Evolutionary conservation across 768 basidiomycete genomes (phyloP).

Genomic region (Panus rudis): DNA sequence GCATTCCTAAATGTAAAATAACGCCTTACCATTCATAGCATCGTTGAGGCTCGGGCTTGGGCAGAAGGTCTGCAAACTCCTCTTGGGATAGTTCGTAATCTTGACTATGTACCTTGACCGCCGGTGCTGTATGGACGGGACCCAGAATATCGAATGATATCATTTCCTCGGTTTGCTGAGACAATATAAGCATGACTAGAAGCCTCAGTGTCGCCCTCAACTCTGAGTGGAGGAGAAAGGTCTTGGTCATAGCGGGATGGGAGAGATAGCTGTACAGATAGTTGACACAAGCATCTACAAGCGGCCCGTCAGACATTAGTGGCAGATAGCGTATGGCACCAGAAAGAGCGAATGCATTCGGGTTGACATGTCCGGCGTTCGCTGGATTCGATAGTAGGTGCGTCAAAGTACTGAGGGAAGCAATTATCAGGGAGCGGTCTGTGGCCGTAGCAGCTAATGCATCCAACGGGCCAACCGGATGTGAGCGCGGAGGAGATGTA

Average conservation of each 20-base stretch:
- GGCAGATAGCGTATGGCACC: slow-evolving; percentile 69
- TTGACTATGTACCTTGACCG: slow-evolving; percentile 34
- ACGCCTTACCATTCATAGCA: slow-evolving; percentile 69
- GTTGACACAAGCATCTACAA: slow-evolving; percentile 67
- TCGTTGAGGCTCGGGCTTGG: slow-evolving; percentile 64
- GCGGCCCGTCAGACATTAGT: slow-evolving; percentile 52
- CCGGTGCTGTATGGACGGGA: slow-evolving; percentile 50
- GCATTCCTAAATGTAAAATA: neutral
- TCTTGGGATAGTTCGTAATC: slow-evolving; percentile 66
- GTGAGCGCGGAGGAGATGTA: slow-evolving; percentile 24
- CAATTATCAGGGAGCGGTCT: slow-evolving; percentile 73
- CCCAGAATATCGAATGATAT: slow-evolving; percentile 59
- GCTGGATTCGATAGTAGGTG: slow-evolving; percentile 53
- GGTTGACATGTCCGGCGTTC: slow-evolving; percentile 46
- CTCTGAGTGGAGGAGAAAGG: slow-evolving; percentile 63
- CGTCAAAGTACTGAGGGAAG: slow-evolving; percentile 53
- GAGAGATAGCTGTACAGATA: slow-evolving; percentile 73
- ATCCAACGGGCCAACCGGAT: slow-evolving; percentile 53
- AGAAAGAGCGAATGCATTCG: slow-evolving; percentile 52
- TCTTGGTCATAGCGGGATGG: slow-evolving; percentile 66
- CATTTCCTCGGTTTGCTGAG: slow-evolving; percentile 67
- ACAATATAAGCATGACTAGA: slow-evolving; percentile 57
- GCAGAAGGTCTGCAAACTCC: slow-evolving; percentile 54
- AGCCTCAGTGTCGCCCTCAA: slow-evolving; percentile 67
- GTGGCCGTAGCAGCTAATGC: slow-evolving; percentile 48